Percentiles rank a stretch among this genome's conserved stretches.
Conservation (phyloP, 2,329 filamentous ascomycete species). For the Colletotrichum aenigma region DNA sequence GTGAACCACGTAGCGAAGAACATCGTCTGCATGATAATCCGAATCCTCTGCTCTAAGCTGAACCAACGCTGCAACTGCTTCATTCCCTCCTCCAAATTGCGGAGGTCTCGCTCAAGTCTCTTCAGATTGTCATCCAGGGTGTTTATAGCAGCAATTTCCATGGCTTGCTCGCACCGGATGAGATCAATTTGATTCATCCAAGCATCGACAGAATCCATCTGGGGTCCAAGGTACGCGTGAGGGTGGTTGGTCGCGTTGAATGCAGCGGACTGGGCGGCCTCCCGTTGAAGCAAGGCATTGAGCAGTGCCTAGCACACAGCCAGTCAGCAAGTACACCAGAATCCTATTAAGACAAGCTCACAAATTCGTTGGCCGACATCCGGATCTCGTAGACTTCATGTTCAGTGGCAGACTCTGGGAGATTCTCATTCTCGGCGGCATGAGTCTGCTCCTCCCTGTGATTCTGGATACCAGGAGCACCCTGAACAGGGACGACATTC, state of each 20-base stretch:
- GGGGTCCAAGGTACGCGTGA: not conserved
- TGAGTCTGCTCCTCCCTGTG: not conserved
- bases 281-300: not conserved
- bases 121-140: not conserved
- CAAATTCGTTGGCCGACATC: not conserved
- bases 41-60: not conserved
- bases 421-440: not conserved
- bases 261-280: not conserved
- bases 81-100: not conserved
- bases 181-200: not conserved
- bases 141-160: not conserved
- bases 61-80: not conserved
- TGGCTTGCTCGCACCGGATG: not conserved
- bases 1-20: not conserved
- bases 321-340: not conserved
- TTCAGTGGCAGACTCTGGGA: not conserved
- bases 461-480: not conserved
- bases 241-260: not conserved
- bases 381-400: not conserved
- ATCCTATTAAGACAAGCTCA: not conserved
- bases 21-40: not conserved
- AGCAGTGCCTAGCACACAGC: not conserved
- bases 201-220: not conserved
- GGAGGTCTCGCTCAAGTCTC: not conserved
- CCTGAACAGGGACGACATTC: not conserved